A percentile compares a stretch with the other conserved stretches of the same genome.
phyloP scores from a whole-genome alignment of 805 yeast species.

The Clavispora phyllophila region DNA sequence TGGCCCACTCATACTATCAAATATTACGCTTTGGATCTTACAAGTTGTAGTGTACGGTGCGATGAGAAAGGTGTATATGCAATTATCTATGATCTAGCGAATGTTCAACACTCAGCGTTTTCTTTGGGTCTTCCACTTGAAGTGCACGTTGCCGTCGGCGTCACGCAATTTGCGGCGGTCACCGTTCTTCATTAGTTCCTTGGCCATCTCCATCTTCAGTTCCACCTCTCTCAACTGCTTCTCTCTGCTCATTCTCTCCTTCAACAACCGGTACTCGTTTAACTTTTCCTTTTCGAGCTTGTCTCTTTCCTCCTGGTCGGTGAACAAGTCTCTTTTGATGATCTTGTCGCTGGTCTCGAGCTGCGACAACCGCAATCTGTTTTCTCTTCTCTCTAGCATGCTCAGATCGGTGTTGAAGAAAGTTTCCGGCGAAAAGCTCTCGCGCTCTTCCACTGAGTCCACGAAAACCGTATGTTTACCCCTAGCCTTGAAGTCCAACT shows the following conservation, averaged over 20 bases:
- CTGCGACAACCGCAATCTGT: constrained; percentile 62
- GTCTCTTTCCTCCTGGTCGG: constrained; percentile 29
- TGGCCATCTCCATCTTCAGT: constrained; percentile 67
- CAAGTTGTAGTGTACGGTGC: too few species aligned
- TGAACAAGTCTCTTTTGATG: constrained; percentile 21
- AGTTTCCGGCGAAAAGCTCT: constrained; percentile 56
- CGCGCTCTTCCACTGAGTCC: constrained; percentile 52
- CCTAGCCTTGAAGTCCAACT: constrained; percentile 45
- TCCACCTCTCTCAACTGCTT: constrained; percentile 64
- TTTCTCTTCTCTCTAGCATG: constrained; percentile 60
- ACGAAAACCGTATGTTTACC: constrained; percentile 88
- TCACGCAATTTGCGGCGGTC: constrained; percentile 70
- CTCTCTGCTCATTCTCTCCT: constrained; percentile 66
- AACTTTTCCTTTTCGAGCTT: constrained; percentile 49
- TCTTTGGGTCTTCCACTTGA: constrained; percentile 82
- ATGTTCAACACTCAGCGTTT: constrained; percentile 35
- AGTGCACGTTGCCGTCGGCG: constrained; percentile 61
- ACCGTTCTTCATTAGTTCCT: constrained; percentile 89
- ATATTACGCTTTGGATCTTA: too few species aligned
- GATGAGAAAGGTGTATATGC: neutral
- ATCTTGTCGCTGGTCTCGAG: constrained; percentile 38
- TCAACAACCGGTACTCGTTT: constrained; percentile 54
- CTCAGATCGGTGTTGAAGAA: constrained; percentile 68
- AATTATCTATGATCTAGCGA: neutral
- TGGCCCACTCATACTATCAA: too few species aligned